Conservation (phyloP, 2,329 filamentous ascomycete genomes). For the Grosmannia serpens region DNA sequence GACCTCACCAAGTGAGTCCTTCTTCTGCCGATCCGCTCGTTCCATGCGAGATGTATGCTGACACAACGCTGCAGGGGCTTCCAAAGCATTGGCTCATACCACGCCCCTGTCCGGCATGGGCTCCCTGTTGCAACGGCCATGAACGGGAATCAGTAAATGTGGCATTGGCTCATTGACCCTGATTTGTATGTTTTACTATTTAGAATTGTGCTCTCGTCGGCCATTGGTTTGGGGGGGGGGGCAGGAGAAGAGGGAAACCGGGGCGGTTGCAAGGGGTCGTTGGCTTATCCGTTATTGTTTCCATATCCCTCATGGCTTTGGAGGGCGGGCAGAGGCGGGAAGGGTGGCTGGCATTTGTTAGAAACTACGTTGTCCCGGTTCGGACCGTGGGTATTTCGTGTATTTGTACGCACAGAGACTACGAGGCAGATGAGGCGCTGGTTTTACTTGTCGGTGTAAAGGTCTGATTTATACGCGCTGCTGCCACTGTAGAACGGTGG, state of each 20-base stretch:
- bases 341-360: neutral
- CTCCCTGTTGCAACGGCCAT: constrained; percentile 30
- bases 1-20: constrained; percentile 45
- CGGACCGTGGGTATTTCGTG: neutral
- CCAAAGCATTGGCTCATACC: constrained; percentile 53
- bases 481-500: neutral
- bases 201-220: too few relatives aligned
- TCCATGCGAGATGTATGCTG: constrained; percentile 12
- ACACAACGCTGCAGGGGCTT: constrained; percentile 39
- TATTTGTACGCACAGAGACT: neutral
- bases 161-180: neutral
- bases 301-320: neutral
- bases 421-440: neutral
- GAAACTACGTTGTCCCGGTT: neutral
- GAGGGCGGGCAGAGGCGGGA: neutral
- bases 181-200: neutral
- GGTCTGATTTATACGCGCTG: neutral
- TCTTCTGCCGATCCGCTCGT: neutral
- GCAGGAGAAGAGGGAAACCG: neutral
- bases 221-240: too few relatives aligned
- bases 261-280: neutral
- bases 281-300: neutral
- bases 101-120: constrained; percentile 40
- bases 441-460: neutral
- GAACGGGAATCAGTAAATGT: constrained; percentile 18